Evolutionary conservation across 1,284 basidiomycete species (phyloP).

Genomic region (Phylloporus sp.): DNA sequence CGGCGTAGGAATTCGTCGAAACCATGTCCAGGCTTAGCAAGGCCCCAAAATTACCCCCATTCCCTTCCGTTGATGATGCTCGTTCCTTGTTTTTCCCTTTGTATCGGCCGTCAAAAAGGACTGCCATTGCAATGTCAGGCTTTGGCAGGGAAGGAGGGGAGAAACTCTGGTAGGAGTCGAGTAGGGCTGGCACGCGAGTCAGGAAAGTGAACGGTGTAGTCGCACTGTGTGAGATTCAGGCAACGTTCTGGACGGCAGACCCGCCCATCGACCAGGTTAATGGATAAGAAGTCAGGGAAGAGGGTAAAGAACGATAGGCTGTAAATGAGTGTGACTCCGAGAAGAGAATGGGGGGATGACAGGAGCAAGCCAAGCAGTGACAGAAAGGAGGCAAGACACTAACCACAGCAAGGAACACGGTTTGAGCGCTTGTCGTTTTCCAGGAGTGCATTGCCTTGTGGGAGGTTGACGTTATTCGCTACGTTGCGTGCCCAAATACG

Average conservation of each 20-base stretch:
- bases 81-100: constrained; percentile 17
- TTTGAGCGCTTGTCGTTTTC: not conserved
- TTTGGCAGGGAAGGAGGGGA: not conserved
- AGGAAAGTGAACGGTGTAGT: constrained; percentile 13
- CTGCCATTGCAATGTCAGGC: constrained; percentile 15
- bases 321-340: constrained; percentile 4
- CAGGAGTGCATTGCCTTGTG: constrained; percentile 10
- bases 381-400: constrained; percentile 9
- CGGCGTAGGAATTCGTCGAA: constrained; percentile 50
- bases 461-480: constrained; percentile 22
- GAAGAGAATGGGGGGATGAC: not conserved
- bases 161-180: not conserved
- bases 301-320: constrained; percentile 1
- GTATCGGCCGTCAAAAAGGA: constrained; percentile 7
- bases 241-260: constrained; percentile 8
- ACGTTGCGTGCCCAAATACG: constrained; percentile 5
- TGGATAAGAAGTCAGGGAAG: not conserved
- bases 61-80: constrained; percentile 35
- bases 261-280: constrained; percentile 20
- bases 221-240: constrained; percentile 27
- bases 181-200: not conserved
- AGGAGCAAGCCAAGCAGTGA: not conserved
- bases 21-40: constrained; percentile 58
- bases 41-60: constrained; percentile 49
- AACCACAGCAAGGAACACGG: constrained; percentile 13